Base-by-base conservation (phyloP, 108 stramenopile genomes). In the Hondaea fermentalgiana region DNA sequence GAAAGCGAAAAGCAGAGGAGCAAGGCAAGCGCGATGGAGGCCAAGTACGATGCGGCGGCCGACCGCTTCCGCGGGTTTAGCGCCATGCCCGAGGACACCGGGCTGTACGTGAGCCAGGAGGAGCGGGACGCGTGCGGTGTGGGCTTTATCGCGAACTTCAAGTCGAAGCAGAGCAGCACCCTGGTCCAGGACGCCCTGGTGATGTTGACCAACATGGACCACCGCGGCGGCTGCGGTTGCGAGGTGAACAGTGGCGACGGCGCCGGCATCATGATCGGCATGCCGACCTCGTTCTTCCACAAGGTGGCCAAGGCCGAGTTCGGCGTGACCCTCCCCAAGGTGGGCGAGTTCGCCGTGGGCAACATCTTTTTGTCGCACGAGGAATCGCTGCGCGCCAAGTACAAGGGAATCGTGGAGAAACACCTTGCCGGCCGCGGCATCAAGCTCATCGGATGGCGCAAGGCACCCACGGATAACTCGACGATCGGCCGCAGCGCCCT, bases 111-210 rank as follows among this genome's bases (percentile, higher is more conserved):
- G 91, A 88, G 88, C n/a, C 89, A 58, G 8, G 49, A 93, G 89
- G 98, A 99, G 92, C 95, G 97, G 59, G 98, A 99, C 92, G 96
- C 96, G 57, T 99, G 98, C 92, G 98, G 98, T 87, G 97, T 98
- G 55, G 98, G 98, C 17, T 97, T 99, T 89, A 95, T 98, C 89
- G 97, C 93, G 59, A 91, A 93, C 58, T 89, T 93, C 58, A 91
- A 93, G 64, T 88, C 64, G 49, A 47, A 83, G 76, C 76, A 47
- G 45, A 53, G 49, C 49, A 53, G 96, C 35, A 95, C 96, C 87
- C 96, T 96, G 64, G 97, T 97, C 96, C 53, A 53, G 19, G 72
- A 88, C 16, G 88, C 89, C 6, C 87, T 88, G 10, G 87, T 57
- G 59, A 57, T 57, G 53, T 3, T 57, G 19, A 6, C 21, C 57